Evolutionary conservation across 163 green algal species (phyloP), one percentile per base, ranked within the genome.

Genomic region (Chlamydomonas reinhardtii): DNA sequence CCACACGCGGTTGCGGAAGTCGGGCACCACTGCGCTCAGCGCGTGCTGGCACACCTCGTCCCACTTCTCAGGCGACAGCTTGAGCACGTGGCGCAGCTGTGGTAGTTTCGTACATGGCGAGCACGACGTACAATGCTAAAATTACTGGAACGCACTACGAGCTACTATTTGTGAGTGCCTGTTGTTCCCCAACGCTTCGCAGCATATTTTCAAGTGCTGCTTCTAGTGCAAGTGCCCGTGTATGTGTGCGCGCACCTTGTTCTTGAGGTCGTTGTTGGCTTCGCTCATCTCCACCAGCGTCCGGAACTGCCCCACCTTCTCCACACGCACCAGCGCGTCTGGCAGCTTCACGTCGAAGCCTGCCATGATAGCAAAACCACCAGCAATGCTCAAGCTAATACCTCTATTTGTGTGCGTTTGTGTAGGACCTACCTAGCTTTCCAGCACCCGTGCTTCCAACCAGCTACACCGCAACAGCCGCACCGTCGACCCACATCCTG

Each of bases 11-110:
- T 87, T 89, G 39, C 92, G 74, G 87, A 94, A 93, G 83, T 95
- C 92, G 0, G 92, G 92, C 68, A 94, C 84, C 9, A 95, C 92
- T 0, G 92, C 90, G 8, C 62, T 75, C 71, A 91, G 69, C 22
- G 89, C 90, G 81, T 95, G 92, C 74, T 88, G 69, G n/a, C 82
- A 80, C 39, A 95, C 90, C 85, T 95, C 92, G 19, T 95, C 92
- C 92, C 92, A 95, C 86, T 95, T 95, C 73, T 95, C 92, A 3
- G 92, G 92, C 0, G 89, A 93, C 27, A 95, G 88, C 88, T 95
- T 95, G 5, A 95, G 89, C 83, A 95, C 83, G 80, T 93, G 89
- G n/a, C 90, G 92, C 34, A 93, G 62, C 89, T 92, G 85, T 0
- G 54, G 61, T 22, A 22, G 43, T 48, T 6, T 68, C 17, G 61